These are phyloP conservation scores for Chrysanthemum seticuspe DNA, from an alignment of 129 eudicot genomes.

Conservation along the genomic window DNA sequence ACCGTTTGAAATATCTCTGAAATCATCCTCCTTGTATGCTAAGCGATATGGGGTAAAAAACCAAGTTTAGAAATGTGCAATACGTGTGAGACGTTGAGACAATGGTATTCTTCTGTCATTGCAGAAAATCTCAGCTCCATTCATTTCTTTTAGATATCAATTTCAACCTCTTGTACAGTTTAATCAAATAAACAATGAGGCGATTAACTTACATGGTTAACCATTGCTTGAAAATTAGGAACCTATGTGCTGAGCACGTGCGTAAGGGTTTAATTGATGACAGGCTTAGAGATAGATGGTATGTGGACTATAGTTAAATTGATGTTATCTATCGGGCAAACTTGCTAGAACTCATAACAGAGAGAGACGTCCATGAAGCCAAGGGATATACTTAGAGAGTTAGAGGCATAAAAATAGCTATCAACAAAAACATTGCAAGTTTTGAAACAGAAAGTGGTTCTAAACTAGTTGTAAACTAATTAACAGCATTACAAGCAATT, in stretches of 20 bases:
- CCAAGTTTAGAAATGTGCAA: no score
- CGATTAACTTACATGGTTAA: neutral
- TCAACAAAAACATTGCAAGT: neutral
- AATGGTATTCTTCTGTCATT: no score
- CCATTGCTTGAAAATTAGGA: slow-evolving; percentile 15
- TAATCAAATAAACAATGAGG: neutral
- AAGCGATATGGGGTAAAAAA: no score
- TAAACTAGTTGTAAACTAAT: no score
- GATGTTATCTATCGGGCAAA: slow-evolving; percentile 9
- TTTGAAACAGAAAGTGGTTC: no score
- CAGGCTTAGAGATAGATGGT: slow-evolving; percentile 7
- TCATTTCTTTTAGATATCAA: slow-evolving; percentile 4
- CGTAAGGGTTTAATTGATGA: slow-evolving; percentile 11
- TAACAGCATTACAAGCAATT: neutral
- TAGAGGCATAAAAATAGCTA: neutral
- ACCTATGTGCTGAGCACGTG: slow-evolving; percentile 7
- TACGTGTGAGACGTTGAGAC: no score
- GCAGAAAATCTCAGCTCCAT: neutral
- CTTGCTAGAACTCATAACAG: slow-evolving; percentile 11
- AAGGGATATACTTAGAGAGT: neutral
- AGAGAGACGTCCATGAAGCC: slow-evolving; percentile 12
- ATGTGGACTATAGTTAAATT: slow-evolving; percentile 15
- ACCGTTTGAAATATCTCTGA: no score
- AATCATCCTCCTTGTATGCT: no score
- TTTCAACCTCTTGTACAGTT: neutral